Evolutionary conservation across 2,329 filamentous ascomycete species (phyloP).

Genomic region (Calonectria leucothoes): DNA sequence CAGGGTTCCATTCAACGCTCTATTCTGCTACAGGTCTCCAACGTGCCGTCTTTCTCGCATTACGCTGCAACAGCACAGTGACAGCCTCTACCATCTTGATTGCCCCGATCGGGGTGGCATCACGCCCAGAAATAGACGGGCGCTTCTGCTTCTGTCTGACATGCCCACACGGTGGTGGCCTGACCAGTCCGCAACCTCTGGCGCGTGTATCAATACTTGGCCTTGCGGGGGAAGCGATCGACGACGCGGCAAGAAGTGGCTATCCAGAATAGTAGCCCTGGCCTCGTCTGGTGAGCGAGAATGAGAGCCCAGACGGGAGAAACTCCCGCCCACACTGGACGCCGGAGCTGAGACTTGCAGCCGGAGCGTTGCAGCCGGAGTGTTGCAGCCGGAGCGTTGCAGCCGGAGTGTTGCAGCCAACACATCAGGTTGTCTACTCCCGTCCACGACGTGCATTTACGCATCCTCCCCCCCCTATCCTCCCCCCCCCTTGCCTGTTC

Average conservation of each 20-base stretch:
- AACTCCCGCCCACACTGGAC: neutral
- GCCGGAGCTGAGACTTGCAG: slow-evolving; percentile 14
- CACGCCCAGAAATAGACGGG: slow-evolving; percentile 23
- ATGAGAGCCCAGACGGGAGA: neutral
- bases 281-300: neutral
- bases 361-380: slow-evolving; percentile 4
- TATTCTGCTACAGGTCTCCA: neutral
- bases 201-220: slow-evolving; percentile 13
- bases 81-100: neutral
- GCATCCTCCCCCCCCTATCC: neutral
- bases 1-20: neutral
- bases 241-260: slow-evolving; percentile 13
- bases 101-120: neutral
- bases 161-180: slow-evolving; percentile 28
- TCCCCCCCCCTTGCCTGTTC: neutral
- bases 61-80: neutral
- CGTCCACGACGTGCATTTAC: neutral
- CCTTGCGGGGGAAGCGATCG: slow-evolving; percentile 32
- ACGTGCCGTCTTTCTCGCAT: neutral
- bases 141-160: slow-evolving; percentile 23
- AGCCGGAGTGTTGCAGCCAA: slow-evolving; percentile 7
- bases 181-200: slow-evolving; percentile 22
- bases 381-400: neutral
- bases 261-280: slow-evolving; percentile 11
- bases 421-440: neutral